Evolutionary conservation across 306 rosid species (phyloP).

Genomic region (Cicer chorassanicum): DNA sequence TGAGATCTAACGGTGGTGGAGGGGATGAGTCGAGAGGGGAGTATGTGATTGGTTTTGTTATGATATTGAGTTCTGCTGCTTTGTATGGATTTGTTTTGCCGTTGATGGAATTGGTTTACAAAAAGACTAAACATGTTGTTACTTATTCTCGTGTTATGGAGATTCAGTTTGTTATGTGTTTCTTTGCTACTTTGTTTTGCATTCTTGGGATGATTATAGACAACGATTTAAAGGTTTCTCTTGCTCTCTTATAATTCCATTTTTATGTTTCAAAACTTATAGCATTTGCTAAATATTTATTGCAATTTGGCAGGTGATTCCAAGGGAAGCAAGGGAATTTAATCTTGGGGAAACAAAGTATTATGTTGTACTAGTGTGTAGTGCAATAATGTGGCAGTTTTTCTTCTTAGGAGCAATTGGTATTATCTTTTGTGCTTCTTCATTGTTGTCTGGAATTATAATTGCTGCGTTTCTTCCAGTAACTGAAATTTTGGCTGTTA

Average conservation of each 20-base stretch:
- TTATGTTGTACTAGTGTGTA: conserved; percentile 58
- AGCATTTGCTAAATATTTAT: not conserved
- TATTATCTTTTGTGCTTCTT: conserved; percentile 71
- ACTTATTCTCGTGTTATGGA: conserved; percentile 80
- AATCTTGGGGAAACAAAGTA: conserved; percentile 63
- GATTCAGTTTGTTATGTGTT: conserved; percentile 72
- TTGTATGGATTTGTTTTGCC: conserved; percentile 82
- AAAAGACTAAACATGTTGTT: conserved; percentile 58
- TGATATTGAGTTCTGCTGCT: conserved; percentile 73
- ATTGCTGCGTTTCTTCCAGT: conserved; percentile 67
- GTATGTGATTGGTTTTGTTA: conserved; percentile 64
- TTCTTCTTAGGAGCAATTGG: conserved; percentile 85
- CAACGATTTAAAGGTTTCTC: conserved; percentile 72
- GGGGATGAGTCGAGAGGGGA: conserved; percentile 60
- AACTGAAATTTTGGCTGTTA: conserved; percentile 65
- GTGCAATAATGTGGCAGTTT: conserved; percentile 68
- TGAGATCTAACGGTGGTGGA: conserved; percentile 67
- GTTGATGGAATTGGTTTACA: conserved; percentile 67
- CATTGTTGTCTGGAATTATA: conserved; percentile 65
- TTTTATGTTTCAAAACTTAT: too few relatives aligned
- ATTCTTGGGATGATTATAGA: conserved; percentile 73
- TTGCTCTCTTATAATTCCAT: too few relatives aligned
- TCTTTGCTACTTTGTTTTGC: conserved; percentile 74
- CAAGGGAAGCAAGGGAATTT: conserved; percentile 68
- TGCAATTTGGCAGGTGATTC: conserved; percentile 56